Percentiles rank a stretch among this genome's conserved stretches.
Evolutionary conservation across 1,284 basidiomycete species (phyloP).

Genomic region (Boletus sp.): DNA sequence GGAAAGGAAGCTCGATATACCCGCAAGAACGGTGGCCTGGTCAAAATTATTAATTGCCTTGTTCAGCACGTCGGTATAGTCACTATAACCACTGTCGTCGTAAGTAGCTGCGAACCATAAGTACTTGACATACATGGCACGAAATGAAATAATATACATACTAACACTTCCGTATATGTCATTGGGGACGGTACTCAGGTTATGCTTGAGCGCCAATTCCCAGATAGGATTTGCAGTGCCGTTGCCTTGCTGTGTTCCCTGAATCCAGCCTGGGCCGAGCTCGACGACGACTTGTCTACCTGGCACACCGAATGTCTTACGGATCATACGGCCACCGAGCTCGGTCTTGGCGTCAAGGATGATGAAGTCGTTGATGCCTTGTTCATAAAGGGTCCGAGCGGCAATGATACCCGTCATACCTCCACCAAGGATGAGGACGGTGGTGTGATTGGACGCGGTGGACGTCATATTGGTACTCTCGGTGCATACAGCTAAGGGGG

Average conservation of each 20-base stretch:
- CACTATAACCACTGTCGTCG: conserved; percentile 44
- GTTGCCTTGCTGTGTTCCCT: conserved; percentile 53
- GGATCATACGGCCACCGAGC: conserved; percentile 60
- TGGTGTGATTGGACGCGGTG: conserved; percentile 20
- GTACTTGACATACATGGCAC: not conserved
- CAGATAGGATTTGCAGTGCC: conserved; percentile 60
- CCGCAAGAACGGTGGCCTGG: conserved; percentile 42
- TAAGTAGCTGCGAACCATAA: conserved; percentile 41
- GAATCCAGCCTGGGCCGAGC: conserved; percentile 68
- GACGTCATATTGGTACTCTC: conserved; percentile 8
- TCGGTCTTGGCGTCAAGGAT: conserved; percentile 59
- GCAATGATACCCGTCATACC: conserved; percentile 66
- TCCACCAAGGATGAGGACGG: conserved; percentile 55
- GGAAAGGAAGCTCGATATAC: conserved; percentile 23
- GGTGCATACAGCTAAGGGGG: not conserved
- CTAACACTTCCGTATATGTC: conserved; percentile 48
- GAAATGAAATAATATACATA: conserved; percentile 28
- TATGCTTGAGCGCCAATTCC: conserved; percentile 55
- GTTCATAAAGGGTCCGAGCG: conserved; percentile 54
- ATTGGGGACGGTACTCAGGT: conserved; percentile 45
- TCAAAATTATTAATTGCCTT: conserved; percentile 40
- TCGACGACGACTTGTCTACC: conserved; percentile 47
- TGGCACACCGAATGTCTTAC: conserved; percentile 40
- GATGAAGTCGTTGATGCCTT: conserved; percentile 57
- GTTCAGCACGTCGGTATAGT: conserved; percentile 45